A percentile compares a stretch with the other conserved stretches of the same genome.
phyloP scores from a whole-genome alignment of 345 rosid genomes.

The Gossypium arboreum region DNA sequence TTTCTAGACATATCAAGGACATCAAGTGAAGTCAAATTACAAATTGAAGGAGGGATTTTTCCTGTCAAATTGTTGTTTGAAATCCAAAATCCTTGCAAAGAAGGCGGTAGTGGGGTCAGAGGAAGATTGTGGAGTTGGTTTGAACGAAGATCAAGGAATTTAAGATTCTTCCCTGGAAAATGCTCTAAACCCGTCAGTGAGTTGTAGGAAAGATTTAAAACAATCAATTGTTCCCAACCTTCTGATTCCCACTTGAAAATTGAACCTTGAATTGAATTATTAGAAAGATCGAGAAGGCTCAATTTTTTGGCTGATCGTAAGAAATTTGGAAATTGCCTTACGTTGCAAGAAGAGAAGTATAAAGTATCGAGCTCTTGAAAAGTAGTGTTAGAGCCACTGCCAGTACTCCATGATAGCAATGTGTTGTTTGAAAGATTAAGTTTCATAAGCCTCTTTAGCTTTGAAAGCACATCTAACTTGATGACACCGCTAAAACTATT shows the following conservation, averaged over 20 bases:
- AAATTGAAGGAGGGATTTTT: slow-evolving; percentile 1
- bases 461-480: neutral
- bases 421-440: neutral
- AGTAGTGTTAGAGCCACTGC: neutral
- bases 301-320: neutral
- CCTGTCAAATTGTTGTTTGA: slow-evolving; percentile 17
- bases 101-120: fast-evolving
- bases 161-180: neutral
- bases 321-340: neutral
- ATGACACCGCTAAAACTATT: neutral
- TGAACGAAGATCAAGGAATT: neutral
- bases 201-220: neutral
- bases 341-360: neutral
- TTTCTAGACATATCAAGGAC: slow-evolving; percentile 12
- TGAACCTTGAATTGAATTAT: neutral
- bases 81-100: fast-evolving
- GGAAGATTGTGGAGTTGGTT: neutral
- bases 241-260: neutral
- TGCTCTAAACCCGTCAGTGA: neutral
- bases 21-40: neutral
- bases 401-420: neutral
- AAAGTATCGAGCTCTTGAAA: slow-evolving; percentile 16
- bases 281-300: neutral
- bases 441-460: neutral
- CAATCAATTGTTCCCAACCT: neutral